Conservation (phyloP, 1,284 basidiomycete genomes). For the Golubevia sp. region DNA sequence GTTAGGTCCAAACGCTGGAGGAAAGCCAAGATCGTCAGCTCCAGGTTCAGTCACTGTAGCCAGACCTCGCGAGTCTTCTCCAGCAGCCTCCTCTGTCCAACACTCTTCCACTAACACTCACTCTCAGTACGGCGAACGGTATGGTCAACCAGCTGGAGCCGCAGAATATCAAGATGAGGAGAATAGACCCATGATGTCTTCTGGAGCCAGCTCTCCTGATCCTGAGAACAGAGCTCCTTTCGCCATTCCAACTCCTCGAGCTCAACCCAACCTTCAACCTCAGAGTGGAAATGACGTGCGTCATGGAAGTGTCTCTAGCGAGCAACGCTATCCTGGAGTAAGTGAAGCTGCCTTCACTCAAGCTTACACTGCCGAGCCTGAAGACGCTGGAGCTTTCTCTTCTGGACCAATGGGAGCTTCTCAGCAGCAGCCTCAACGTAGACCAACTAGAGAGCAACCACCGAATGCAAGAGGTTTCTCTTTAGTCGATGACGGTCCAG, state of each 20-base stretch:
- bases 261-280: conserved; percentile 10
- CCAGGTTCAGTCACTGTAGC: conserved; percentile 30
- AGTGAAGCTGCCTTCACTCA: conserved; percentile 37
- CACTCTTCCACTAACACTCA: conserved; percentile 19
- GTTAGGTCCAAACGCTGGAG: conserved; percentile 45
- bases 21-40: conserved; percentile 18
- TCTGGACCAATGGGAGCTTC: conserved; percentile 5
- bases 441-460: conserved; percentile 15
- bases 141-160: conserved; percentile 5
- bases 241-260: not conserved
- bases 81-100: conserved; percentile 15
- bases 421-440: conserved; percentile 4
- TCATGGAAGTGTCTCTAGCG: conserved; percentile 38
- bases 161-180: conserved; percentile 28
- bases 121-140: conserved; percentile 11
- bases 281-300: conserved; percentile 15
- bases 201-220: conserved; percentile 35
- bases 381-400: conserved; percentile 16
- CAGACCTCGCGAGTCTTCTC: conserved; percentile 28
- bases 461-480: conserved; percentile 34
- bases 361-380: conserved; percentile 38
- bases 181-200: conserved; percentile 43
- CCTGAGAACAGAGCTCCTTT: conserved; percentile 5
- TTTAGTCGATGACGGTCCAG: conserved; percentile 57
- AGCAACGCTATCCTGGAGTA: conserved; percentile 41